Conservation (phyloP, 2,329 filamentous ascomycete genomes). For the Scleromitrula shiraiana region DNA sequence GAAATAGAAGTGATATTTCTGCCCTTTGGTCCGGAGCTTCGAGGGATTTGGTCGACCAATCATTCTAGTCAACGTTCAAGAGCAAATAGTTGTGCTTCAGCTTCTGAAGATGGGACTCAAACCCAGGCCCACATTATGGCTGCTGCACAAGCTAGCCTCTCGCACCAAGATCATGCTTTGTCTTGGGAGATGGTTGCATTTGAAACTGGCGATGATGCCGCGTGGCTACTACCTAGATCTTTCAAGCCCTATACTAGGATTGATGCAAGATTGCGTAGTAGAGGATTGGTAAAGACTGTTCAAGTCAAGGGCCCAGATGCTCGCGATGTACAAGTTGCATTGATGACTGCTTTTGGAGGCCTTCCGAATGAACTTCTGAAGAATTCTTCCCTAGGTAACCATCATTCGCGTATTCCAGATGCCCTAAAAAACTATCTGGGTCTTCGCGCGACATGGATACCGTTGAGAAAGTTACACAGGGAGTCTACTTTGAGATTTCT, state of each 20-base stretch:
- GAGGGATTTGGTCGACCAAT: conserved; percentile 44
- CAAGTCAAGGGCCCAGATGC: conserved; percentile 56
- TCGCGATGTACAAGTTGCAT: conserved; percentile 56
- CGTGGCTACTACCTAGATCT: conserved; percentile 53
- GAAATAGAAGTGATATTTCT: conserved; percentile 69
- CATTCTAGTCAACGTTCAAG: conserved; percentile 31
- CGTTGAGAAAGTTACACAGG: conserved; percentile 67
- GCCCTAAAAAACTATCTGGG: conserved; percentile 34
- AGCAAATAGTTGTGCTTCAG: conserved; percentile 32
- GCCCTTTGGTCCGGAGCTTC: conserved; percentile 53
- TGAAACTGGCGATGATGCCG: conserved; percentile 12
- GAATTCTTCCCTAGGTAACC: conserved; percentile 17
- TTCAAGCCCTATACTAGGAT: conserved; percentile 55
- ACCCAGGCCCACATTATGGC: conserved; percentile 24
- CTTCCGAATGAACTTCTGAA: conserved; percentile 36
- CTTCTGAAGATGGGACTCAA: conserved; percentile 41
- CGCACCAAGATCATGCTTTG: conserved; percentile 18
- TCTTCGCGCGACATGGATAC: conserved; percentile 62
- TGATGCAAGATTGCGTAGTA: conserved; percentile 65
- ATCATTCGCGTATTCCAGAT: conserved; percentile 18
- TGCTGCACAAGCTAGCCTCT: conserved; percentile 22
- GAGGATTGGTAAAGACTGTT: conserved; percentile 61
- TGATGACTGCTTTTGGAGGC: conserved; percentile 54
- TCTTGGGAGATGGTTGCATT: conserved; percentile 23
- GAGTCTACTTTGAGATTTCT: conserved; percentile 66